phyloP scores from a whole-genome alignment of 257 asterid species.

The Petunia axillaris region DNA sequence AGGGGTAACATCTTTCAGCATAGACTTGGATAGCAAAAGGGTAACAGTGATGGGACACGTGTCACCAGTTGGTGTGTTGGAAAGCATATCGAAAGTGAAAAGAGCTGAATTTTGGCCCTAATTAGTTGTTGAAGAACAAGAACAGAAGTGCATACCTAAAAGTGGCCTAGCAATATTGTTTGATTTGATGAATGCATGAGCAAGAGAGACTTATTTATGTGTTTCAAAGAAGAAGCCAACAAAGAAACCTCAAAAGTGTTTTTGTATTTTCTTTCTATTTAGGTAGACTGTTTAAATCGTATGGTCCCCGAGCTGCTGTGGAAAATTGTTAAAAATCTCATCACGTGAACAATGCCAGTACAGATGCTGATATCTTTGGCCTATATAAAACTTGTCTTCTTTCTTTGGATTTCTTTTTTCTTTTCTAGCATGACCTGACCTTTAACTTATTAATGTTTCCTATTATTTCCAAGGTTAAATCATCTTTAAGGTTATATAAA shows the following conservation, averaged over 20 bases:
- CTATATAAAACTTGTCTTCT: neutral
- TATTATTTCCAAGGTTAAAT: neutral
- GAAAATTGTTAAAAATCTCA: neutral
- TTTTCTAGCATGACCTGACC: too few relatives aligned
- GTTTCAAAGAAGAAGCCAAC: neutral
- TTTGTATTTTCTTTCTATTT: constrained; percentile 5
- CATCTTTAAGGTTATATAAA: neutral
- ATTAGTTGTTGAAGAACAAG: neutral
- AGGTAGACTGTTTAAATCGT: neutral
- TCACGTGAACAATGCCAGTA: constrained; percentile 18
- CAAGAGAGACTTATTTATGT: neutral
- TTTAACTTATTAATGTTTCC: neutral
- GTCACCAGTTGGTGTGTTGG: constrained; percentile 64
- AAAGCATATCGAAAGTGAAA: constrained; percentile 78
- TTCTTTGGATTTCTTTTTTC: neutral
- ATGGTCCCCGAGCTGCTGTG: constrained; percentile 13
- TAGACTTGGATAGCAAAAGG: constrained; percentile 77
- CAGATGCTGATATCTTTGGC: constrained; percentile 1
- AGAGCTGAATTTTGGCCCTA: constrained; percentile 74
- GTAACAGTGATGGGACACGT: constrained; percentile 80
- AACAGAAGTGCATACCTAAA: constrained; percentile 14
- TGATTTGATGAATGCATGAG: neutral
- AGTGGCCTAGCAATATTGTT: neutral
- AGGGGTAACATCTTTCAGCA: constrained; percentile 87
- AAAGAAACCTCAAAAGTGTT: neutral